Conservation (phyloP, 805 yeast species). For the Hanseniaspora valbyensis region DNA sequence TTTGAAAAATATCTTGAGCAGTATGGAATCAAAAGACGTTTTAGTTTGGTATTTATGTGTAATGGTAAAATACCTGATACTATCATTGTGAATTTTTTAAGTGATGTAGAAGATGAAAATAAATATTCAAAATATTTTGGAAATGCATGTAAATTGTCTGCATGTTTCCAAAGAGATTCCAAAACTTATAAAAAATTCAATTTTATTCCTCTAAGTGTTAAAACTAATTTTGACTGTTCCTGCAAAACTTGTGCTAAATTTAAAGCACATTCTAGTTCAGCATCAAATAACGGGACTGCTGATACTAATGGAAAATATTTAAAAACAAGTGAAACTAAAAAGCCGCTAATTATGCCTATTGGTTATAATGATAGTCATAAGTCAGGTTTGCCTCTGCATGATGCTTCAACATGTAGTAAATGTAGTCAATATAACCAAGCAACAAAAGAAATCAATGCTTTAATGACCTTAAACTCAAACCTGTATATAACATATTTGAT, state of each 20-base stretch:
- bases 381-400: too few relatives aligned
- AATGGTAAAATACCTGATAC: neutral
- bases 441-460: neutral
- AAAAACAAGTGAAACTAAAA: too few relatives aligned
- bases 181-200: neutral
- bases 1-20: neutral
- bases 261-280: neutral
- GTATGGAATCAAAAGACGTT: neutral
- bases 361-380: too few relatives aligned
- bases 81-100: neutral
- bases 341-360: too few relatives aligned
- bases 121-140: neutral
- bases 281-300: neutral
- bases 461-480: neutral
- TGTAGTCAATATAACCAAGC: neutral
- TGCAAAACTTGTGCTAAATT: constrained; percentile 7
- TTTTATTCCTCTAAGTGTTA: neutral
- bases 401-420: too few relatives aligned
- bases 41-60: neutral
- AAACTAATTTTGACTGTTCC: constrained; percentile 8
- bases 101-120: neutral
- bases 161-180: constrained; percentile 1
- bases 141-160: neutral
- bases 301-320: too few relatives aligned
- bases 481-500: neutral